Evolutionary conservation across 208 protist species (phyloP).

Genomic region (Acanthamoeba triangularis): DNA sequence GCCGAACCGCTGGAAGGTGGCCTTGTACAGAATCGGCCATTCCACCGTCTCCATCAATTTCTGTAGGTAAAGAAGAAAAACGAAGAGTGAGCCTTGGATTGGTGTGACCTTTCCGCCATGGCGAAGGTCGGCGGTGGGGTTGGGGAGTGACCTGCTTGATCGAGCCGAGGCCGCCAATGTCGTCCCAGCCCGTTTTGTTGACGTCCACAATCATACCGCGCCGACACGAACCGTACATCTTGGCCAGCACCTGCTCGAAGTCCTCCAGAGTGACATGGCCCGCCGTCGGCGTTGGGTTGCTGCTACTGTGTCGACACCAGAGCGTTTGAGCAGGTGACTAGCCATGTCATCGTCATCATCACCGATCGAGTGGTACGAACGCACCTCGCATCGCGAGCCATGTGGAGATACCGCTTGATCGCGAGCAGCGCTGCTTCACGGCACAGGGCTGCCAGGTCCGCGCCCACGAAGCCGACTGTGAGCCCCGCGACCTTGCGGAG

Average conservation of each 20-base stretch:
- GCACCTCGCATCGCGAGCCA: background rate
- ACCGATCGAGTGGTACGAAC: background rate
- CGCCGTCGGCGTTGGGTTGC: background rate
- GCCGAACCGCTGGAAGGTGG: constrained; percentile 76
- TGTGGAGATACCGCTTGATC: constrained; percentile 50
- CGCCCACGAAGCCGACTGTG: constrained; percentile 83
- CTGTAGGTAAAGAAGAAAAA: background rate
- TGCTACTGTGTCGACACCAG: background rate
- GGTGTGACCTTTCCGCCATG: background rate
- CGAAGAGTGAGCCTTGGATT: background rate
- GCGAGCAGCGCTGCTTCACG: constrained; percentile 80
- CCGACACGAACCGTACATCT: constrained; percentile 38
- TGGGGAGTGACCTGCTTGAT: constrained; percentile 78
- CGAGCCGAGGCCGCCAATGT: constrained; percentile 86
- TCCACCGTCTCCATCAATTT: constrained; percentile 85
- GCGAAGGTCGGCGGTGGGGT: background rate
- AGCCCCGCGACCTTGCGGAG: background rate
- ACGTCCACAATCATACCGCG: constrained; percentile 38
- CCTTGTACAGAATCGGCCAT: constrained; percentile 83
- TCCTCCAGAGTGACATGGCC: constrained; percentile 15
- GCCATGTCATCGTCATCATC: too few relatives aligned
- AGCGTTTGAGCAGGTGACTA: too few relatives aligned
- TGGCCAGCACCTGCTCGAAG: constrained; percentile 8
- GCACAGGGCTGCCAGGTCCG: constrained; percentile 82
- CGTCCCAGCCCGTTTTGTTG: constrained; percentile 78